Base-by-base conservation (phyloP, 169 alveolate genomes). In the Plasmodium knowlesi region DNA sequence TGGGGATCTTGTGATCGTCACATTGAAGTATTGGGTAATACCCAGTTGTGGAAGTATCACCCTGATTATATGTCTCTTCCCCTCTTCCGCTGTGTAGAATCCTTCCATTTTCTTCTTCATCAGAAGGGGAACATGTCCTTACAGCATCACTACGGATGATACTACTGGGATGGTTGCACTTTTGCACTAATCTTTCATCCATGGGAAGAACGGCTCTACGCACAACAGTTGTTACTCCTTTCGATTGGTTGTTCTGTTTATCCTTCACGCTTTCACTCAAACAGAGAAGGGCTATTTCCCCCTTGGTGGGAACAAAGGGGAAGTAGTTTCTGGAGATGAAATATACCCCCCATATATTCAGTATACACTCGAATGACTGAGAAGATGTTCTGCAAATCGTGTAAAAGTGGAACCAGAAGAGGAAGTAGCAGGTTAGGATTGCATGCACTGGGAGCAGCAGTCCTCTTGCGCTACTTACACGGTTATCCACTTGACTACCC, bases 371-470 rank as follows among this genome's bases (percentile, higher is more conserved):
- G 78, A 95, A 61, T 28, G 95, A 72, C 43, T 92, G 79, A 25
- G 95, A 83, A 4, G 93, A 92, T 1, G 95, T 92, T 79, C 96
- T 72, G 67, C 95, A 95, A 14, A 92, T 61, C 8, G 91, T 67
- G 81, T 81, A 92, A 57, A 95, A 84, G 53, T 95, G 78, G 82
- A 88, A 95, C 95, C 95, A 92, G 41, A 95, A 92, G 50, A 80
- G 67, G 78, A 91, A 50, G 46, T 88, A 53, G 39, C 91, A 81
- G 54, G 50, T 32, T 34, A 95, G 73, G n/a, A 93, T 37, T 46
- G 91, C 67, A 19, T 28, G 34, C 5, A 89, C 74, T 14, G 80
- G 34, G 30, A 32, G n/a, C 32, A 34, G 14, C 37, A 10, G 80
- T 53, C 12, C 12, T 32, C 39, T 32, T 0, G 28, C 46, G 39